Base-by-base conservation (phyloP, 257 asterid species). In the Nicotiana noctiflora region DNA sequence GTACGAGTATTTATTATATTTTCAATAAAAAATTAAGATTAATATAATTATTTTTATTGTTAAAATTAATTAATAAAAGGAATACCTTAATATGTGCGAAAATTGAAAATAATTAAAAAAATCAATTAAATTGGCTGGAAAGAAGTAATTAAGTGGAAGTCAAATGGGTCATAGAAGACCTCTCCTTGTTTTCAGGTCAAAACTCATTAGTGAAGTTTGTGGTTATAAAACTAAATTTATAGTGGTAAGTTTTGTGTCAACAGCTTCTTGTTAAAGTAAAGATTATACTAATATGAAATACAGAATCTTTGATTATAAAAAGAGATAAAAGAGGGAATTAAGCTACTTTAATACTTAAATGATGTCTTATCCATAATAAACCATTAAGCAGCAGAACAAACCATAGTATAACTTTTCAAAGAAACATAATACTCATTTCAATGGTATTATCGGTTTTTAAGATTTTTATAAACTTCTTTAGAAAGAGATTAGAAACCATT, bases 351-450 rank as follows among this genome's bases (percentile, higher is more conserved):
- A 1, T 62, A 32, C 59, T 14, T 12, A 59, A 59, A 77, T 77
- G 40, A 10, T 77, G 81, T 77, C 66, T 59, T 77, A 21, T 77
- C 74, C 10, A 59, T 57, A 46, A 46, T 72, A 8, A 72, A 72
- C 40, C 34, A 72, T 72, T 21, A 44, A 60, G 19, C 8, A 6
- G 21, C 15, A 8, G 60, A 72, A 72, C 23, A 72, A 68, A 68
- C 19, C 27, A 66, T n/a, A 3, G 9, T 31, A 3, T 10, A 37
- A 67, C 76, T 17, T 17, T 49, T 49, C 12, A 18, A 65, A 17
- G 8, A 18, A 31, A 65, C 51, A 65, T 31, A 31, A 31, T 17
- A 17, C 46, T 40, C 46, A 51, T 51, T 51, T 49, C 1, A 13
- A 17, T 10, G 55, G 12, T 49, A 49, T 49, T 51, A 4, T 12